phyloP scores from a whole-genome alignment of 2,329 filamentous ascomycete genomes.

The Fusarium proliferatum region DNA sequence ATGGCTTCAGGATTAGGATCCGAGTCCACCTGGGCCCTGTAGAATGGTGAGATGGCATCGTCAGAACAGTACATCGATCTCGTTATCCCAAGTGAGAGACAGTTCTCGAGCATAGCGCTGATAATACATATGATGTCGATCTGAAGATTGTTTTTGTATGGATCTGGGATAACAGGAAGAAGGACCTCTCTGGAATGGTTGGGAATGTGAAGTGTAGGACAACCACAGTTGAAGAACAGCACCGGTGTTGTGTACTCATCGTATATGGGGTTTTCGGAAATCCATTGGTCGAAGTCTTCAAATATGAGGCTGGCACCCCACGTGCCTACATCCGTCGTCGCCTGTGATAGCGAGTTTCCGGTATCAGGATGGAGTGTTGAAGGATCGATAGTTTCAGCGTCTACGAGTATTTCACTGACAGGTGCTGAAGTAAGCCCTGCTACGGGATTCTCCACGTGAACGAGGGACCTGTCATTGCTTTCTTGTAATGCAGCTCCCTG shows the following conservation, averaged over 20 bases:
- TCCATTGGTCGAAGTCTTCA: constrained; percentile 31
- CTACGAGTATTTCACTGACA: neutral
- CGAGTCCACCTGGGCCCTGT: constrained; percentile 23
- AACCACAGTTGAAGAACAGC: constrained; percentile 44
- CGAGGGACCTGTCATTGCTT: neutral
- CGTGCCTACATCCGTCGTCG: constrained; percentile 3
- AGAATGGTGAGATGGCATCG: constrained; percentile 42
- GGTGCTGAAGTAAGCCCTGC: neutral
- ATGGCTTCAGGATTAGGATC: constrained; percentile 26
- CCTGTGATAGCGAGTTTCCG: constrained; percentile 1
- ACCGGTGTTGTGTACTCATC: constrained; percentile 4
- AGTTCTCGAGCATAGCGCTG: constrained; percentile 42
- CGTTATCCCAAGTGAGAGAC: constrained; percentile 42
- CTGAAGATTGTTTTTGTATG: constrained; percentile 42
- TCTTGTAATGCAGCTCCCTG: neutral
- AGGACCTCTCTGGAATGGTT: constrained; percentile 31
- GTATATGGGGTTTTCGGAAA: constrained; percentile 7
- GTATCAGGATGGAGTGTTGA: constrained; percentile 18
- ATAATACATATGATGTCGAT: constrained; percentile 44
- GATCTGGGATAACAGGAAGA: constrained; percentile 40
- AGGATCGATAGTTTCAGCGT: constrained; percentile 35
- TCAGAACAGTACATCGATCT: constrained; percentile 42
- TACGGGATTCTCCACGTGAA: neutral
- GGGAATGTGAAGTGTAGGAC: constrained; percentile 41
- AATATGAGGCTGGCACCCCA: constrained; percentile 9